Conservation (phyloP, 257 asterid species). For the Fraxinus pennsylvanica region DNA sequence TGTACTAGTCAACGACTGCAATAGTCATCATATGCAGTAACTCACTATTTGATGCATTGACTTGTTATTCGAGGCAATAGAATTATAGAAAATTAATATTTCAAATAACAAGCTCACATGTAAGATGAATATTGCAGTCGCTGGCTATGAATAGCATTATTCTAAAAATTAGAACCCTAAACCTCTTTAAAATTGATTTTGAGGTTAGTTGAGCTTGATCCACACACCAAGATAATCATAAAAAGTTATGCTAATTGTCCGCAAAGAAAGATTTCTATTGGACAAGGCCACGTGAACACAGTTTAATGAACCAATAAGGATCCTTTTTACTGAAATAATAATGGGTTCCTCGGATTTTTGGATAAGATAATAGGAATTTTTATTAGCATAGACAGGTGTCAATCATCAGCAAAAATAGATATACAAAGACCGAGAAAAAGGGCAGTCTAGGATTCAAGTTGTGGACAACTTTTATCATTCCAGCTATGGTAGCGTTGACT, state of each 20-base stretch:
- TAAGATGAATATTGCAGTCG: no score
- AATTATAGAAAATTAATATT: no score
- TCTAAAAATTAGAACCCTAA: neutral
- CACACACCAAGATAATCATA: constrained; percentile 27
- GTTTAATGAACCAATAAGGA: constrained; percentile 40
- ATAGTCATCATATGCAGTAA: no score
- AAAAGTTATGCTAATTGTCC: constrained; percentile 22
- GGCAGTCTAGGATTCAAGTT: neutral
- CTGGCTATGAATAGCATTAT: no score
- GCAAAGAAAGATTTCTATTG: constrained; percentile 35
- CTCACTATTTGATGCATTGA: no score
- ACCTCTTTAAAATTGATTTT: neutral
- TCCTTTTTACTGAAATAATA: constrained; percentile 25
- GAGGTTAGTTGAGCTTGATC: neutral
- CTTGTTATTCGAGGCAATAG: no score
- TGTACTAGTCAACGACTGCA: no score
- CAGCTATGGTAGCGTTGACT: no score
- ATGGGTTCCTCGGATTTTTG: constrained; percentile 25
- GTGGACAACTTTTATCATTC: no score
- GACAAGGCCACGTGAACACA: constrained; percentile 48
- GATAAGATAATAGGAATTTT: neutral
- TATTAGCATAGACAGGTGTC: constrained; percentile 32
- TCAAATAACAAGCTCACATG: no score
- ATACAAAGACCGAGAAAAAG: constrained; percentile 21
- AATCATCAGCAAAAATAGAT: constrained; percentile 27